These are phyloP conservation scores for Lipomyces mesembrius DNA, from an alignment of 805 yeast genomes.

Conservation along the genomic window DNA sequence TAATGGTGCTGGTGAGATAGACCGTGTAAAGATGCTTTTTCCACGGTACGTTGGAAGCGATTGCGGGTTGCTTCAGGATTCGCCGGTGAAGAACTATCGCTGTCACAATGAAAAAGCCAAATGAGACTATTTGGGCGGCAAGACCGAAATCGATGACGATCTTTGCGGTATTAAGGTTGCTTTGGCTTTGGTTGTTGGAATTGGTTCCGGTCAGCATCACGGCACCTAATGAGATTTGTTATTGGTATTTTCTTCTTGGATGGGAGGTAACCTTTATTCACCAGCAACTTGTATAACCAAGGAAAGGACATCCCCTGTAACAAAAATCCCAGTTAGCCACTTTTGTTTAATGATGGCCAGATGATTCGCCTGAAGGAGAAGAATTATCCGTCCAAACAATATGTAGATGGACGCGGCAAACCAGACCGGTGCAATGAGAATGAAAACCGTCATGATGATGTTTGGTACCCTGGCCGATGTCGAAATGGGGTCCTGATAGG, in stretches of 20 bases:
- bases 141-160: slow-evolving; percentile 44
- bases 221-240: too few relatives aligned
- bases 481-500: too few relatives aligned
- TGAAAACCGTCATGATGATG: slow-evolving; percentile 33
- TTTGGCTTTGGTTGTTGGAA: too few relatives aligned
- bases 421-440: slow-evolving; percentile 41
- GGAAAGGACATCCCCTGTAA: slow-evolving; percentile 40
- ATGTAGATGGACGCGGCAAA: slow-evolving; percentile 41
- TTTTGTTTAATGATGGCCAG: slow-evolving; percentile 26
- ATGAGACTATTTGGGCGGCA: slow-evolving; percentile 44
- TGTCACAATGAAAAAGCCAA: slow-evolving; percentile 43
- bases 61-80: background rate
- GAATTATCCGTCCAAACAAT: slow-evolving; percentile 37
- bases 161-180: too few relatives aligned
- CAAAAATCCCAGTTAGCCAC: slow-evolving; percentile 38
- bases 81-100: slow-evolving; percentile 34
- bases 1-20: too few relatives aligned
- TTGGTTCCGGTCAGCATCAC: too few relatives aligned
- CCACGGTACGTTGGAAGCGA: too few relatives aligned
- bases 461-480: slow-evolving; percentile 5
- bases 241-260: too few relatives aligned
- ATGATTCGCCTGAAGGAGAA: slow-evolving; percentile 23
- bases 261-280: too few relatives aligned
- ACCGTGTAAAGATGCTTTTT: too few relatives aligned
- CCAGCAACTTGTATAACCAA: slow-evolving; percentile 40